Conservation (phyloP, 495 filamentous ascomycete genomes). For the Durotheca rogersii region DNA sequence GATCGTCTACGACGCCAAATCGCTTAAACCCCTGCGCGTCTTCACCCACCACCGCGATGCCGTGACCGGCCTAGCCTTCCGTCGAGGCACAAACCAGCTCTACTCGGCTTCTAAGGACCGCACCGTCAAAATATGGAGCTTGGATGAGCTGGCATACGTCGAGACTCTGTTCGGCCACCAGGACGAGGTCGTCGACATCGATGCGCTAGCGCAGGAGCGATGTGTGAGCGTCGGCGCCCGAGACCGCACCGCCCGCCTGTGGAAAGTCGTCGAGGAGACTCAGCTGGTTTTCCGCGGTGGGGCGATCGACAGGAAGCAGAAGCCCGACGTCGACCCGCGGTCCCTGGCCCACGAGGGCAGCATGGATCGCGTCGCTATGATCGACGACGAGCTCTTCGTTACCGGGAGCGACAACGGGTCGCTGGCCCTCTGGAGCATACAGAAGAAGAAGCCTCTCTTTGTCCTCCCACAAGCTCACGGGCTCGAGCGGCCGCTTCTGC, state of each 20-base stretch:
- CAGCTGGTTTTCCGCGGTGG: slow-evolving; percentile 93
- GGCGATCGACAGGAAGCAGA: slow-evolving; percentile 58
- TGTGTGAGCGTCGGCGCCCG: slow-evolving; percentile 85
- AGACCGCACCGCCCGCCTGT: slow-evolving; percentile 89
- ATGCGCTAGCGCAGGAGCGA: slow-evolving; percentile 78
- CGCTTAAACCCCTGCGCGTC: slow-evolving; percentile 72
- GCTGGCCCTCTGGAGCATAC: slow-evolving; percentile 81
- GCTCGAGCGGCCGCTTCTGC: slow-evolving; percentile 63
- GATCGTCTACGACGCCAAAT: slow-evolving; percentile 81
- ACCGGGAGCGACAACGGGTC: slow-evolving; percentile 90
- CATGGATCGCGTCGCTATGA: slow-evolving; percentile 83
- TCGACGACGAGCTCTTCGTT: slow-evolving; percentile 87
- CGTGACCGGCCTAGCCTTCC: slow-evolving; percentile 80
- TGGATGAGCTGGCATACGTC: slow-evolving; percentile 82
- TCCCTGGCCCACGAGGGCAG: slow-evolving; percentile 68
- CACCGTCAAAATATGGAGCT: slow-evolving; percentile 76
- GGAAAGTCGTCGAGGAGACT: slow-evolving; percentile 95
- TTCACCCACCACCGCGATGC: slow-evolving; percentile 92
- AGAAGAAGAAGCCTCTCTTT: slow-evolving; percentile 94
- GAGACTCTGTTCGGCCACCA: slow-evolving; percentile 97
- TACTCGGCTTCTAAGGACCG: slow-evolving; percentile 87
- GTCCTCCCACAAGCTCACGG: slow-evolving; percentile 81
- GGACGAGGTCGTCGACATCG: slow-evolving; percentile 80
- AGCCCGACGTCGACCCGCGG: slow-evolving; percentile 39
- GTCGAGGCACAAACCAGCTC: slow-evolving; percentile 85